A percentile compares a stretch with the other conserved stretches of the same genome.
phyloP scores from a whole-genome alignment of 495 filamentous ascomycete species.

The Daldinia decipiens region DNA sequence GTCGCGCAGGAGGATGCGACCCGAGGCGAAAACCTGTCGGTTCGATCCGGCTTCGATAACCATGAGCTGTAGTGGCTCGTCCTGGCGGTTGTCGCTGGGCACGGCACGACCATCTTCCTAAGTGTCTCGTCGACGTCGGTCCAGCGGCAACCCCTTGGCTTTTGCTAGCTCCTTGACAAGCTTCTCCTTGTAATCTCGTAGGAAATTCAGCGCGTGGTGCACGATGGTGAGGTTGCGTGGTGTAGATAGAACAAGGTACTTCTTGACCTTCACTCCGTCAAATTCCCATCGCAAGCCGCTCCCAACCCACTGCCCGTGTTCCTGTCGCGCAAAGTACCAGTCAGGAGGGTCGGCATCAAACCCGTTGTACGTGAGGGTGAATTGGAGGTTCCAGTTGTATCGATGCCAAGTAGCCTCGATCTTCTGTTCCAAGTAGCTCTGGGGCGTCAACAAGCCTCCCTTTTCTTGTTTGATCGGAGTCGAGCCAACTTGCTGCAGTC shows the following conservation, averaged over 20 bases:
- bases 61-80: not conserved
- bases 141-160: not conserved
- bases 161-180: not conserved
- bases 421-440: not conserved
- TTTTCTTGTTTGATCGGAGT: not conserved
- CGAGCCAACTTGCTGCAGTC: not conserved
- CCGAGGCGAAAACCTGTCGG: not conserved
- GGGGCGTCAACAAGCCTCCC: not conserved
- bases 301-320: not conserved
- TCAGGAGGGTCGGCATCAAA: not conserved
- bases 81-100: not conserved
- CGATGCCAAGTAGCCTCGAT: not conserved
- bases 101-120: not conserved
- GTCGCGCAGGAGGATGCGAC: not conserved
- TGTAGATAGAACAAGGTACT: not conserved
- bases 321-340: conserved; percentile 1
- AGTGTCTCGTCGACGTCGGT: not conserved
- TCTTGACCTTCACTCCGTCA: not conserved
- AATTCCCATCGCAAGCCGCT: conserved; percentile 2
- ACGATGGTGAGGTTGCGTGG: not conserved
- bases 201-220: not conserved
- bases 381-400: not conserved
- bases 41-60: not conserved
- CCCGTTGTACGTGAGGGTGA: not conserved
- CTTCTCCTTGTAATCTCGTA: not conserved